Evolutionary conservation across 805 yeast species (phyloP), one percentile per base, ranked within the genome.

Genomic region (Wickerhamiella spandovensis): DNA sequence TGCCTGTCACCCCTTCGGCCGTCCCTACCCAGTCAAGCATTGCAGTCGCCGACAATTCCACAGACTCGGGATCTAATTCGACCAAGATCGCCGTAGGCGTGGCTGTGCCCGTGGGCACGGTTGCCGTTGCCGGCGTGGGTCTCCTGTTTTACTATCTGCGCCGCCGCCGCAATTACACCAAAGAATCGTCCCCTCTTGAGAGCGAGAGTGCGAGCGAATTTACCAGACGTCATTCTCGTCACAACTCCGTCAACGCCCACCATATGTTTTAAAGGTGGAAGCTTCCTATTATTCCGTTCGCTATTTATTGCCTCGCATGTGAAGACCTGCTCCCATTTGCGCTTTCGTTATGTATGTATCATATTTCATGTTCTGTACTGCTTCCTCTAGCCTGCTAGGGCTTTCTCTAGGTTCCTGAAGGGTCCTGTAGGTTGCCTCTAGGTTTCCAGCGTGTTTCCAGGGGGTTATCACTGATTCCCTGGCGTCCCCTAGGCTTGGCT

Each of bases 211-310:
- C 37, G 5, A 25, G 30, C n/a, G 46, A 44, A 18, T n/a, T 12
- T 20, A 17, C 32, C 21, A 17, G 32, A 23, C 35, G 46, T 5
- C 46, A 44, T 44, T 13, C 20, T n/a, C 46, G 46, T 13, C 37
- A 44, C 38, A 28, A 25, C 23, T 44, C 46, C n/a, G 28, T 44
- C 23, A 44, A 24, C 38, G 46, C 46, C n/a, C 46, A 44, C 38
- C 46, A 44, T 24, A 44, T 44, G 46, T 44, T 44, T 12, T 44
- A 23, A n/a, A n/a, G 23, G 20, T 18, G 24, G 43, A 20, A 6
- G 20, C 39, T 25, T 15, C 5, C 20, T 39, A 10, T 13, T 13
- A 39, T 21, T 21, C 23, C 45, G 24, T 25, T 44, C 38, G 17
- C 30, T 28, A 44, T 44, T 44, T 28, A 44, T 44, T 43, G 20